phyloP scores from a whole-genome alignment of 768 basidiomycete genomes.

The Cyclocybe cylindracea region DNA sequence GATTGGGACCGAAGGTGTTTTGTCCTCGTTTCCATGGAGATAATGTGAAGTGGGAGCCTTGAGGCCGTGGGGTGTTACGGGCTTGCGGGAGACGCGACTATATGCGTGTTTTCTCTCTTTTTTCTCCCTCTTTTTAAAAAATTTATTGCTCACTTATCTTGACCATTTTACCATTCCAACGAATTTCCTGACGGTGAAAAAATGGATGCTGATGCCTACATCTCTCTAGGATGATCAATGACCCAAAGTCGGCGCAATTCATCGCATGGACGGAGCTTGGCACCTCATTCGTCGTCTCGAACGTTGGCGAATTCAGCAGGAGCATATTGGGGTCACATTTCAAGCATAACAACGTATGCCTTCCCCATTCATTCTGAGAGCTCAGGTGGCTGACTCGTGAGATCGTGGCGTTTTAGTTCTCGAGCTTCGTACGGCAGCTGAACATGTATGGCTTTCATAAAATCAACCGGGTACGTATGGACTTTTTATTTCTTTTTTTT shows the following conservation, averaged over 20 bases:
- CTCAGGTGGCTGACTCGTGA: constrained; percentile 8
- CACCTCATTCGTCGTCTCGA: constrained; percentile 83
- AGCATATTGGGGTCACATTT: constrained; percentile 86
- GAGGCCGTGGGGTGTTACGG: background rate
- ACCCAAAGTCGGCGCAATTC: constrained; percentile 76
- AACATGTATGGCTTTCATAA: constrained; percentile 99
- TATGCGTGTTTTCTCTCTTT: constrained; percentile 3
- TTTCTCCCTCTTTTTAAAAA: constrained; percentile 1
- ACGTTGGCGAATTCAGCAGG: constrained; percentile 83
- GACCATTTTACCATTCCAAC: too few relatives aligned
- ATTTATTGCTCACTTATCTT: background rate
- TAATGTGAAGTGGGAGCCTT: background rate
- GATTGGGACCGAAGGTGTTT: too few relatives aligned
- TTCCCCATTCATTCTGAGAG: constrained; percentile 3
- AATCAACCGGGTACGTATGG: constrained; percentile 72
- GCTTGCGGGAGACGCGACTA: background rate
- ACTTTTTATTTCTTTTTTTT: constrained; percentile 2
- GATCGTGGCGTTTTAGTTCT: constrained; percentile 57
- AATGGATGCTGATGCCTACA: constrained; percentile 7
- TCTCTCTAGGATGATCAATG: constrained; percentile 76
- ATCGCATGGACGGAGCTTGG: constrained; percentile 85
- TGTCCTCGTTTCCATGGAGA: constrained; percentile 3
- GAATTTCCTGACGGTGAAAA: background rate
- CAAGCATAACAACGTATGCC: constrained; percentile 81
- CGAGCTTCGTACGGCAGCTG: constrained; percentile 90